Evolutionary conservation across 352 stramenopile genomes (phyloP), one percentile per base, ranked within the genome.

Genomic region (Globisporangium megalacanthum): DNA sequence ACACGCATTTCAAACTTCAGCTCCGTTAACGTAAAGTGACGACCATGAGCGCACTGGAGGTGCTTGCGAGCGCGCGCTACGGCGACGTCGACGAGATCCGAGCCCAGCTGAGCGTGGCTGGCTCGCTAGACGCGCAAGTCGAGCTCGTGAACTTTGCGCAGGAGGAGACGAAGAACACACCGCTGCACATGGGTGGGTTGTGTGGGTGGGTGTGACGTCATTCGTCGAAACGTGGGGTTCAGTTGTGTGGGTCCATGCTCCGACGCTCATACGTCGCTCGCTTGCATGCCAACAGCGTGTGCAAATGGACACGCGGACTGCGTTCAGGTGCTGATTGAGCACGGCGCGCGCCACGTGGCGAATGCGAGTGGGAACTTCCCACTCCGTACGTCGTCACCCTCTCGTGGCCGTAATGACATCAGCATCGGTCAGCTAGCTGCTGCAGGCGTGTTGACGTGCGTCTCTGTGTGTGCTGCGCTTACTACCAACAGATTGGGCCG

Each of bases 311-410:
- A 92, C 51, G 56, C 64, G 1, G 67, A 70, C 22, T 93, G 85
- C 44, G 83, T 82, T 7, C 69, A 83, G 41, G 68, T 83, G 10
- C 56, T 94, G n/a, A 51, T 94, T 15, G 58, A 44, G 11, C 58
- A 83, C 41, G 76, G 70, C 33, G 78, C 81, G 13, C 68, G 66
- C 8, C 79, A 93, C 58, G 33, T 89, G n/a, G 52, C 66, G 6
- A 94, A 94, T 48, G 61, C 76, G 41, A 94, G 65, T 46, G 85
- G 85, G 35, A 94, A 94, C 49, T 70, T 73, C 19, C 85, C 85
- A 25, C 52, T 94, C 58, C 85, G 85, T 94, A 84, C 60, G 70
- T 68, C 15, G 2, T 37, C n/a, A 14, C 31, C 13, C 6, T 39
- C 35, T 39, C 10, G 35, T 8, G 2, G 6, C 35, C 35, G 6